Percentiles rank a stretch among this genome's conserved stretches.
Evolutionary conservation across 495 filamentous ascomycete species (phyloP).

Genomic region (Aspergillus ostianus): DNA sequence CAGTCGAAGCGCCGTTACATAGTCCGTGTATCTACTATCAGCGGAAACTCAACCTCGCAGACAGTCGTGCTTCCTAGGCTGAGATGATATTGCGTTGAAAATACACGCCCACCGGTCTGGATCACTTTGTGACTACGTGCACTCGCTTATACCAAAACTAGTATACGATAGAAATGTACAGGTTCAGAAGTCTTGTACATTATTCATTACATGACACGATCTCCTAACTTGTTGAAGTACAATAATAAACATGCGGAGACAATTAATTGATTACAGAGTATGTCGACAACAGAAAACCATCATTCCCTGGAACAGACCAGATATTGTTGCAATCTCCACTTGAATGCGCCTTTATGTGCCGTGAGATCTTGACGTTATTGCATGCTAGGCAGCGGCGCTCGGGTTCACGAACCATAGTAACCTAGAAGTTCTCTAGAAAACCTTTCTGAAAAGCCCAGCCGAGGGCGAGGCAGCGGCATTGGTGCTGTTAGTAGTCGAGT

Average conservation of each 20-base stretch:
- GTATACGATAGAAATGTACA: neutral
- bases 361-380: neutral
- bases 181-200: neutral
- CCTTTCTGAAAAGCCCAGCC: neutral
- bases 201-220: slow-evolving; percentile 3
- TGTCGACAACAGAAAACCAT: neutral
- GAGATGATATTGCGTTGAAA: neutral
- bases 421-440: neutral
- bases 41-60: neutral
- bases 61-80: neutral
- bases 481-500: slow-evolving; percentile 5
- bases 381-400: neutral
- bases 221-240: slow-evolving; percentile 2
- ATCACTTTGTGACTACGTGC: too few species aligned
- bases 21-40: neutral
- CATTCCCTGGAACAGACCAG: neutral
- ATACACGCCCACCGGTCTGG: too few species aligned
- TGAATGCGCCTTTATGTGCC: neutral
- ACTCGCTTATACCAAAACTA: neutral
- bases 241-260: slow-evolving; percentile 6
- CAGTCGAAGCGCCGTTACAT: neutral
- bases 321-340: neutral
- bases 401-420: too few species aligned
- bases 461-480: slow-evolving; percentile 11
- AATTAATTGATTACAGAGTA: slow-evolving; percentile 11